These are phyloP conservation scores for Aspergillus carbonarius DNA, from an alignment of 2,329 filamentous ascomycete species.

Conservation along the genomic window DNA sequence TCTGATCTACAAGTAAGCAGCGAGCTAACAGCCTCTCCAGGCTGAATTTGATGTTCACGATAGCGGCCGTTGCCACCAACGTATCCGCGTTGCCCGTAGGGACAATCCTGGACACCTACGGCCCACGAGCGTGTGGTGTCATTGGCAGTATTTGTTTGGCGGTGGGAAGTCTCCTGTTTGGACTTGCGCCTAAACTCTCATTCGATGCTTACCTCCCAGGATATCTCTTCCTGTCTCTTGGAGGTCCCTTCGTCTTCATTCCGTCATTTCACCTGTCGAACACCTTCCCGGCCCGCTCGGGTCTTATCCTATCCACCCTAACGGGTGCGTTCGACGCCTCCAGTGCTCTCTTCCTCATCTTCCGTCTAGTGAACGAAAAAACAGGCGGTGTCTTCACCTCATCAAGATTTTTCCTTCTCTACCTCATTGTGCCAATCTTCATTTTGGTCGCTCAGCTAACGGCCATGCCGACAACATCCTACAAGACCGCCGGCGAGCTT, in stretches of 20 bases:
- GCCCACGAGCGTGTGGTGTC: constrained; percentile 73
- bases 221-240: constrained; percentile 73
- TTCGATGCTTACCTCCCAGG: constrained; percentile 75
- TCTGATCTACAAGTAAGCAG: not conserved
- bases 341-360: constrained; percentile 73
- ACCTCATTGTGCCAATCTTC: constrained; percentile 67
- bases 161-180: constrained; percentile 70
- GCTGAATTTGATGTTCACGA: constrained; percentile 89
- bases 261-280: constrained; percentile 83
- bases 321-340: constrained; percentile 83
- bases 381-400: constrained; percentile 60
- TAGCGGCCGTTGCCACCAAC: constrained; percentile 84
- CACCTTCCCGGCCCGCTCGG: constrained; percentile 73
- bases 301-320: constrained; percentile 74
- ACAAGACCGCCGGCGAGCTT: constrained; percentile 83
- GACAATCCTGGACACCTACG: constrained; percentile 78
- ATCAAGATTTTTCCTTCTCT: constrained; percentile 68
- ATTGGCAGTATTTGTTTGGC: constrained; percentile 68
- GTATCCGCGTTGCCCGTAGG: constrained; percentile 83
- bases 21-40: constrained; percentile 29
- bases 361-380: constrained; percentile 67
- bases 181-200: constrained; percentile 61
- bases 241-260: constrained; percentile 79
- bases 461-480: constrained; percentile 72
- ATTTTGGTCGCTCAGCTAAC: constrained; percentile 68